Base-by-base conservation (phyloP, 306 rosid species). In the Betula pendula region DNA sequence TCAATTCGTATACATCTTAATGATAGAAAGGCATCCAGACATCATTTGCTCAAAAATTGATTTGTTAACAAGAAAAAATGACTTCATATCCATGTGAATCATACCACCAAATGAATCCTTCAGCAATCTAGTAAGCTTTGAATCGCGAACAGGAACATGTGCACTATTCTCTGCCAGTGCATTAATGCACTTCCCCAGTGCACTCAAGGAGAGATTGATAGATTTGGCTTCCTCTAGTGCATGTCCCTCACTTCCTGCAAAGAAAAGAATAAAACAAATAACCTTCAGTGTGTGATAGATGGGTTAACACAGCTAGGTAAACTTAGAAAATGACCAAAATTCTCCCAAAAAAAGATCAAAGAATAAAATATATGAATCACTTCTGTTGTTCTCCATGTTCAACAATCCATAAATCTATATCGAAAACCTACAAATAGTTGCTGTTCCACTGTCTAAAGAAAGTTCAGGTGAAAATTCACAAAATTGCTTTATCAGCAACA, bases 181-280 rank as follows among this genome's bases (percentile, higher is more conserved):
- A 77, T 96, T 96, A 65, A 96, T 96, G 80, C 98, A 96, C 84
- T 96, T 96, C 53, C 99, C 99, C 78, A 96, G 74, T 53, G 99
- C 98, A 81, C 98, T 96, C 79, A 96, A 87, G 71, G 99, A 96
- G 81, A 96, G 89, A 81, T 96, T 96, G 84, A 92, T 96, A 49
- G 98, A 92, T 85, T 96, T 96, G 67, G 99, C 98, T 85, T 96
- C 99, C 84, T 96, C 99, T 78, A 96, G 85, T 68, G 96, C 88
- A 85, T 93, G 98, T 68, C 98, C 99, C 89, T 96, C 99, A 81
- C 98, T 96, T 82, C 99, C 99, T 96, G 83, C 49, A 84, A 80
- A 88, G 17, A 50, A 88, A 38, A 78, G 40, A 58, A 70, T 11
- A 13, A 8, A 79, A 35, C 29, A 72, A 82, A 79, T 47, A 50